These are phyloP conservation scores for Fusarium foetens DNA, from an alignment of 2,329 filamentous ascomycete species.

Conservation along the genomic window DNA sequence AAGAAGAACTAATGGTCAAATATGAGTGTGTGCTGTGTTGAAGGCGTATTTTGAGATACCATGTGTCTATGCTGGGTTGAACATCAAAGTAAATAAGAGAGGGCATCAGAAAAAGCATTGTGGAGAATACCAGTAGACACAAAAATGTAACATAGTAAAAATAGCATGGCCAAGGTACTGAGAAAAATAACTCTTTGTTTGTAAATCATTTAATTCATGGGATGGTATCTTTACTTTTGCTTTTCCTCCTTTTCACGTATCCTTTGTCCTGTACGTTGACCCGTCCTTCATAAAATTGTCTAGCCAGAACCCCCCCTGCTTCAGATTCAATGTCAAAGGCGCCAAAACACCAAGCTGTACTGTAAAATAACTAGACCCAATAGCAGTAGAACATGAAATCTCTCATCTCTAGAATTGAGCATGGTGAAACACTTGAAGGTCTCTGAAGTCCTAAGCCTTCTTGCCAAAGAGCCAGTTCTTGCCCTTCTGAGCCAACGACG, in stretches of 20 bases:
- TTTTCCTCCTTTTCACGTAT: constrained; percentile 16
- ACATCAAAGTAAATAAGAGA: background rate
- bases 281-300: constrained; percentile 9
- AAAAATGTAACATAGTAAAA: constrained; percentile 39
- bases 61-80: background rate
- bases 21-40: background rate
- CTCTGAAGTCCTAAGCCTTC: constrained; percentile 52
- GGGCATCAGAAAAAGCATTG: constrained; percentile 2
- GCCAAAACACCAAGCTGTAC: constrained; percentile 42
- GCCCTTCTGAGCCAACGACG: constrained; percentile 53
- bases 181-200: constrained; percentile 2
- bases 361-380: constrained; percentile 24
- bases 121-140: constrained; percentile 4
- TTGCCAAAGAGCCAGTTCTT: constrained; percentile 62
- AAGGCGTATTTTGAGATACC: constrained; percentile 5
- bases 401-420: background rate
- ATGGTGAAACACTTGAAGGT: background rate
- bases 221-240: constrained; percentile 40
- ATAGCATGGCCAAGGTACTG: constrained; percentile 20
- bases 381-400: constrained; percentile 4
- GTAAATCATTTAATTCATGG: constrained; percentile 25
- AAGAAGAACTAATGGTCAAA: constrained; percentile 51
- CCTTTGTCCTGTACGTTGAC: constrained; percentile 2
- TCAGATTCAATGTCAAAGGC: constrained; percentile 16
- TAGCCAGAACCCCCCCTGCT: constrained; percentile 4